These are phyloP conservation scores for Batkoa obscura DNA, from an alignment of 371 early-diverging fungal species.

Conservation along the genomic window DNA sequence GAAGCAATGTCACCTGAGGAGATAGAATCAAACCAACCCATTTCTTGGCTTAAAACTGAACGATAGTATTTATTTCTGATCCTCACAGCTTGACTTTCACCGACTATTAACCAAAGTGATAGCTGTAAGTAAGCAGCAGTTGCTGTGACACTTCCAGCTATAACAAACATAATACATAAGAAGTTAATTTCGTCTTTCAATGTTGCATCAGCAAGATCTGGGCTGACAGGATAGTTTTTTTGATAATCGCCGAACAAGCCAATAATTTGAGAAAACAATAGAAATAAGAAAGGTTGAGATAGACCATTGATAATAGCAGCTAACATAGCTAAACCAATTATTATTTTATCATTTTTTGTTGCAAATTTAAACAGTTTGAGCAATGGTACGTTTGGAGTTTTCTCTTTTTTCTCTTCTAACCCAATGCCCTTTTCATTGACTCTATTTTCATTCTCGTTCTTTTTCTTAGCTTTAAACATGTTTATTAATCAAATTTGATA, in stretches of 20 bases:
- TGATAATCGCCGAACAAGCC: slow-evolving; percentile 8
- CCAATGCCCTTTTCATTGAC: too few species aligned
- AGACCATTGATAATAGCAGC: background rate
- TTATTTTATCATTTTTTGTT: background rate
- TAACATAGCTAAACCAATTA: background rate
- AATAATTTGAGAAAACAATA: background rate
- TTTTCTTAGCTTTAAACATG: too few species aligned
- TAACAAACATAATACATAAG: slow-evolving; percentile 13
- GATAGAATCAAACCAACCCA: slow-evolving; percentile 41
- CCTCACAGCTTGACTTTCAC: slow-evolving; percentile 21
- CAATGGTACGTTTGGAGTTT: background rate
- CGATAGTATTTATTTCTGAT: slow-evolving; percentile 27
- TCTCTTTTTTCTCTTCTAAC: background rate
- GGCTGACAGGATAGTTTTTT: slow-evolving; percentile 27
- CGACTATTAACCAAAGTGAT: slow-evolving; percentile 23
- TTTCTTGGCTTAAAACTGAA: slow-evolving; percentile 43
- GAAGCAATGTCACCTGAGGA: slow-evolving; percentile 36
- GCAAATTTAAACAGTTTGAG: background rate
- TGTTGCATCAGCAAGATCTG: slow-evolving; percentile 38
- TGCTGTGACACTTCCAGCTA: slow-evolving; percentile 27
- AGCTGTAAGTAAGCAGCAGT: slow-evolving; percentile 19
- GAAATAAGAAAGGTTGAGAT: background rate
- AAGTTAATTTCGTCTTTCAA: slow-evolving; percentile 50
- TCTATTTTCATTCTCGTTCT: too few species aligned
- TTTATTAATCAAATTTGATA: too few species aligned